Evolutionary conservation across 805 yeast genomes (phyloP).

Genomic region (Spathaspora gorwiae): DNA sequence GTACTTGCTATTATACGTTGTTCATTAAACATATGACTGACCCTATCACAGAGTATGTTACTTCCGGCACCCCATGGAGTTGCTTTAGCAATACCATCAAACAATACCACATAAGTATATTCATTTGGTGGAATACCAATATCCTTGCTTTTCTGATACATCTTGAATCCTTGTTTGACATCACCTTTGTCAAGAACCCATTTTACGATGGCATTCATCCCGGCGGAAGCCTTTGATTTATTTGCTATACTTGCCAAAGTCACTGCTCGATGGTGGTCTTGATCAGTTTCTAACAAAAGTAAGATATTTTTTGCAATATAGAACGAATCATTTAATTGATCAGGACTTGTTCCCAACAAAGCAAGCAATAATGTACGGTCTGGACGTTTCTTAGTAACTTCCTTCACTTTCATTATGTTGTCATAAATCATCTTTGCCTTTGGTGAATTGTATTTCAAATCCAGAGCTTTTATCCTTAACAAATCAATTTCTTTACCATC

Average conservation of each 20-base stretch:
- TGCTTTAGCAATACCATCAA: constrained; percentile 30
- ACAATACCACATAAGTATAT: constrained; percentile 32
- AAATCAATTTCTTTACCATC: constrained; percentile 22
- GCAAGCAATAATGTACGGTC: constrained; percentile 48
- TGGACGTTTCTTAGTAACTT: constrained; percentile 18
- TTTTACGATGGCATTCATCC: constrained; percentile 57
- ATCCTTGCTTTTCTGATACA: constrained; percentile 54
- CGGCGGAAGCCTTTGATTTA: constrained; percentile 48
- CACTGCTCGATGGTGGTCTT: constrained; percentile 47
- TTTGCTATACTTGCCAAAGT: constrained; percentile 45
- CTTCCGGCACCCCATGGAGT: constrained; percentile 30
- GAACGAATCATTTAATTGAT: constrained; percentile 54
- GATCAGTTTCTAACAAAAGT: constrained; percentile 48
- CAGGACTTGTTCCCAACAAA: constrained; percentile 55
- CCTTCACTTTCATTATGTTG: constrained; percentile 22
- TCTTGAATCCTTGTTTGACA: constrained; percentile 45
- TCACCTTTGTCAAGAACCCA: constrained; percentile 43
- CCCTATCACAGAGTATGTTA: constrained; percentile 14
- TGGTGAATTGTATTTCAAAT: constrained; percentile 18
- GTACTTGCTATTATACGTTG: constrained; percentile 4
- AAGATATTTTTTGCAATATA: constrained; percentile 50
- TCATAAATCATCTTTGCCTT: constrained; percentile 21
- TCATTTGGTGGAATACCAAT: constrained; percentile 55
- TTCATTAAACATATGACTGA: constrained; percentile 17
- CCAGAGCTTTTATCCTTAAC: constrained; percentile 18